Evolutionary conservation across 257 asterid species (phyloP), one percentile per base, ranked within the genome.

Genomic region (Gentiana macrophylla): DNA sequence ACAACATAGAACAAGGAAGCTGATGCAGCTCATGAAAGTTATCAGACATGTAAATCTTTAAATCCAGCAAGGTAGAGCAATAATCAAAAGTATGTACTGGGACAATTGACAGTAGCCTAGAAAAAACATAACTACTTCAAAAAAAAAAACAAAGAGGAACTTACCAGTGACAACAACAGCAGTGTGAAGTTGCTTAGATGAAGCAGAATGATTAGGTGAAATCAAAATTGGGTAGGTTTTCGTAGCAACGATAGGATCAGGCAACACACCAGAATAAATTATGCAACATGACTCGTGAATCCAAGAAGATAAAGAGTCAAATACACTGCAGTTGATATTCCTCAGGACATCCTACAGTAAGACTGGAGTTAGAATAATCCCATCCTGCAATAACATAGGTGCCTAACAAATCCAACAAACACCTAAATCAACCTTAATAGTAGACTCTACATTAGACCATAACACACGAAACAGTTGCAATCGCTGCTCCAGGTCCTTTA

Each of bases 101-200:
- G 33, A 34, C 46, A 33, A 12, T 32, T 36, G 52, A 15, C 35
- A 24, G 49, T 38, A 12, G 24, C 12, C 33, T 4, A 5, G 41
- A 4, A 45, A 15, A 37, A 10, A 12, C 38, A 5, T 37, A 48
- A 3, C 8, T 52, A 54, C 12, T 6, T 9, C n/a, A 41, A 37
- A 32, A 47, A 50, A 54, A 50, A 48, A 57, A 35, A 55, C 59
- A 41, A 34, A 59, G 58, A 60, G 53, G 46, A 54, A 78, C 94
- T 77, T 73, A 90, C 98, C 81, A 1, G 97, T 85, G 74, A 70
- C 76, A 60, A 92, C 88, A 75, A 88, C 74, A 51, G 74, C 93
- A 12, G 98, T 77, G 74, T 69, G 80, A 38, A 92, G 75, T 69
- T 80, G 84, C 61, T 78, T 73, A 37, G 81, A 75, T 49, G 78